Conservation (phyloP, 495 filamentous ascomycete genomes). For the Aspergillus cristatus region DNA sequence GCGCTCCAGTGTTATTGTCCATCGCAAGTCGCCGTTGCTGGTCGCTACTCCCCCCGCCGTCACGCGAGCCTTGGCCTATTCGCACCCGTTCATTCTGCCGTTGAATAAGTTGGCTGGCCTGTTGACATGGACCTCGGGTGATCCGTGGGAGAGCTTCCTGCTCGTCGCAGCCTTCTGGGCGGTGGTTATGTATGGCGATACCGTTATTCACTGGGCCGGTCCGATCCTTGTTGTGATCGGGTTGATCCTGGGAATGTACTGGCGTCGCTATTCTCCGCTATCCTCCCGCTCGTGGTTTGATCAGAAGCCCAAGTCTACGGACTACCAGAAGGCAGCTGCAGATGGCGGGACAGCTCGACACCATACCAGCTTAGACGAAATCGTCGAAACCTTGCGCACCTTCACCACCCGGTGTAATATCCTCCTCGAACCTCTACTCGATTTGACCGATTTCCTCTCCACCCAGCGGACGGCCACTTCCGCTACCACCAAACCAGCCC, state of each 20-base stretch:
- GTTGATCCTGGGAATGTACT: slow-evolving; percentile 88
- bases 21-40: slow-evolving; percentile 90
- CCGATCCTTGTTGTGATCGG: slow-evolving; percentile 70
- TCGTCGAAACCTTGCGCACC: slow-evolving; percentile 80
- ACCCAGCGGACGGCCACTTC: slow-evolving; percentile 86
- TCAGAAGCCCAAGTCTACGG: slow-evolving; percentile 34
- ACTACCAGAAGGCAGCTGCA: slow-evolving; percentile 40
- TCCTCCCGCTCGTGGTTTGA: slow-evolving; percentile 73
- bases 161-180: slow-evolving; percentile 79
- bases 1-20: slow-evolving; percentile 84
- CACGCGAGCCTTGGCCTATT: slow-evolving; percentile 85
- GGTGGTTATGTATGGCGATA: slow-evolving; percentile 74
- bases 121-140: slow-evolving; percentile 84
- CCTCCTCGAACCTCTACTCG: slow-evolving; percentile 76
- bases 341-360: slow-evolving; percentile 58
- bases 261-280: slow-evolving; percentile 77
- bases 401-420: slow-evolving; percentile 89
- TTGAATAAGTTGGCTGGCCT: slow-evolving; percentile 76
- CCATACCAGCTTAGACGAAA: slow-evolving; percentile 86
- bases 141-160: slow-evolving; percentile 95
- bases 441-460: slow-evolving; percentile 86
- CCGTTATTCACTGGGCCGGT: slow-evolving; percentile 66
- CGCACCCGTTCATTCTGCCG: slow-evolving; percentile 83
- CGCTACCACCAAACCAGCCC: slow-evolving; percentile 82
- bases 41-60: slow-evolving; percentile 90